Base-by-base conservation (phyloP, 257 asterid genomes). In the Solanum lycopersicoides region DNA sequence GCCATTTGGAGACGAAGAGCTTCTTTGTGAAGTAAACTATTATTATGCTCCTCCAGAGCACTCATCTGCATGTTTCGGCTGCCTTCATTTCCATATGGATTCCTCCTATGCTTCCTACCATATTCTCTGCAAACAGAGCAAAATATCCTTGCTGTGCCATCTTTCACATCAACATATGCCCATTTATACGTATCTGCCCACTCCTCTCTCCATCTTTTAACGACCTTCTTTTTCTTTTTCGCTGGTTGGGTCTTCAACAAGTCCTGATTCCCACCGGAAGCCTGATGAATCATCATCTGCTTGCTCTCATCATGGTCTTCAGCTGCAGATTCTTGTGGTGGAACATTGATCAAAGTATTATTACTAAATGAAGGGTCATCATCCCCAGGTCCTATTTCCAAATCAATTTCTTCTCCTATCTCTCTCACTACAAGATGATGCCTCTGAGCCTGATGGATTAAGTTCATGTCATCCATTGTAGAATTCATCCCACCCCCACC, bases 31-130 rank as follows among this genome's bases (percentile, higher is more conserved):
- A 97, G 99, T 91, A 97, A 93, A 87, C 99, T 97, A 91, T 97
- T 97, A 88, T 97, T 97, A 83, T 96, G 99, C 93, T 97, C 99
- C 93, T 97, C 99, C 85, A 97, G 90, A 71, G 99, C 99, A 91
- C 99, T 97, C 99, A 97, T 97, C 93, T 97, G 99, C 99, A 97
- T 97, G 92, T 97, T 97, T 92, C 98, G 93, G 90, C 99, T 97
- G 84, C 99, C 99, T 94, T 97, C 99, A 89, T 97, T 97, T 87
- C 99, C 99, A 80, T 97, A 97, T 76, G 99, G 99, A 90, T 97
- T 97, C 84, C 99, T 90, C 91, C 99, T 95, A 87, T 97, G 99
- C 90, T 97, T 97, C 90, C 99, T 94, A 86, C 99, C 99, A 90
- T 94, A 97, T 89, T 97, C 99, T 87, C 98, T 93, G 88, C 99